Base-by-base conservation (phyloP, 805 yeast genomes). In the Metschnikowia gelsemii region DNA sequence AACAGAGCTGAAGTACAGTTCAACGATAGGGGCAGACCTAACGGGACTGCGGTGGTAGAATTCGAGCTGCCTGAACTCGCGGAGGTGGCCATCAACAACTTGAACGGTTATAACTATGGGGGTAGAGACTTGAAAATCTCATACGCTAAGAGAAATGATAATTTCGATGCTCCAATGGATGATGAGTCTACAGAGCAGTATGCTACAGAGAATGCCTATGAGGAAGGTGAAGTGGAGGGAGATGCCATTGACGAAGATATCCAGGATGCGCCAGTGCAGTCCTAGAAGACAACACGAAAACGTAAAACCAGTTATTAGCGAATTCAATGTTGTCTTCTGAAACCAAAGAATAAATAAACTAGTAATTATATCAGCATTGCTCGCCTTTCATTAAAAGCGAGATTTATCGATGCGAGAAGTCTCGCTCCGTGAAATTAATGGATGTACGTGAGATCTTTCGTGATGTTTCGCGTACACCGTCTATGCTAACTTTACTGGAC, bases 11-110 rank as follows among this genome's bases (percentile, higher is more conserved):
- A 87, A 61, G 72, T 91, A 46, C 87, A 81, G 60, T 76, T 62
- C 54, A 56, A 54, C 45, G 59, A 70, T 3, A 64, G 66, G 26
- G 91, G 91, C 27, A 75, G 81, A 56, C 80, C 95, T 13, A 72
- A 83, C 1, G 98, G 97, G 22, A 68, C 73, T 49, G 97, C 95
- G n/a, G 89, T 88, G 37, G 89, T 91, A 32, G 78, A 82, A 59
- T 87, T 86, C 58, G 82, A 76, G 45, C 70, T 73, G 41, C 73
- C 70, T 22, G 86, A 77, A 24, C 72, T 78, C 47, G 95, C 97
- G 1, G 84, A 80, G 35, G 66, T 72, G 35, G 91, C 96, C 37
- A 80, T 91, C 51, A 70, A 70, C 32, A 85, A 84, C 64, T 75
- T 93, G 56, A 75, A 87, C 58, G 80, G 80, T 38, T 91, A 90